Percentiles rank a stretch among this genome's conserved stretches.
phyloP scores from a whole-genome alignment of 179 eudicot genomes.

The Amaranthus tricolor region DNA sequence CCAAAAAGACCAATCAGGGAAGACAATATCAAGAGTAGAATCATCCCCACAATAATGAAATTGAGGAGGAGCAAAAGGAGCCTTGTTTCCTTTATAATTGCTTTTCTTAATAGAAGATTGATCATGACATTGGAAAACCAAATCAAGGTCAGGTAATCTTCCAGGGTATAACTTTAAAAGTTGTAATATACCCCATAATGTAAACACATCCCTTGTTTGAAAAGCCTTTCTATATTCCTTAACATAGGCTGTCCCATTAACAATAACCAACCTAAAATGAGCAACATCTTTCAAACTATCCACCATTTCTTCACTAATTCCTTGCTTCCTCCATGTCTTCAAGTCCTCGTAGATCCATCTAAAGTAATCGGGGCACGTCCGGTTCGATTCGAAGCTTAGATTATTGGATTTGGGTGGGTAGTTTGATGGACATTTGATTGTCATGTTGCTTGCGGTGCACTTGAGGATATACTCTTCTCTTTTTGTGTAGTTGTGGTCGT shows the following conservation, averaged over 20 bases:
- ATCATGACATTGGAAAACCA: conserved; percentile 51
- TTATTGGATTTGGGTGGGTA: conserved; percentile 22
- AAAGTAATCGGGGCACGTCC: conserved; percentile 43
- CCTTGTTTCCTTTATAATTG: conserved; percentile 17
- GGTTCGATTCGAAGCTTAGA: background rate
- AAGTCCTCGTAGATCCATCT: conserved; percentile 43
- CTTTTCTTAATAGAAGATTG: conserved; percentile 25
- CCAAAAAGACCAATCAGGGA: conserved; percentile 75
- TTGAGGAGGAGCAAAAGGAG: conserved; percentile 38
- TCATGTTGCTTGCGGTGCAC: conserved; percentile 28
- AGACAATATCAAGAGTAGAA: conserved; percentile 43
- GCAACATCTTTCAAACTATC: conserved; percentile 26
- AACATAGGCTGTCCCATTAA: conserved; percentile 44
- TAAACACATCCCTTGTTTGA: conserved; percentile 46
- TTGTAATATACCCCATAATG: conserved; percentile 58
- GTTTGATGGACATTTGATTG: conserved; percentile 39
- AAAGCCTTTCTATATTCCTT: conserved; percentile 31
- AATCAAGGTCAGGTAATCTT: conserved; percentile 48
- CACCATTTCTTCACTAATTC: conserved; percentile 33
- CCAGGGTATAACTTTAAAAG: conserved; percentile 52
- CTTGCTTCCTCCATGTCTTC: conserved; percentile 38
- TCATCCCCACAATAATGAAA: conserved; percentile 55
- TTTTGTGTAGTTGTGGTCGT: conserved; percentile 22
- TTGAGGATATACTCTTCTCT: conserved; percentile 24
- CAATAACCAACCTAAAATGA: conserved; percentile 32